Percentiles rank a stretch among this genome's conserved stretches.
phyloP scores from a whole-genome alignment of 2,329 filamentous ascomycete genomes.

The Aquanectria penicillioides region DNA sequence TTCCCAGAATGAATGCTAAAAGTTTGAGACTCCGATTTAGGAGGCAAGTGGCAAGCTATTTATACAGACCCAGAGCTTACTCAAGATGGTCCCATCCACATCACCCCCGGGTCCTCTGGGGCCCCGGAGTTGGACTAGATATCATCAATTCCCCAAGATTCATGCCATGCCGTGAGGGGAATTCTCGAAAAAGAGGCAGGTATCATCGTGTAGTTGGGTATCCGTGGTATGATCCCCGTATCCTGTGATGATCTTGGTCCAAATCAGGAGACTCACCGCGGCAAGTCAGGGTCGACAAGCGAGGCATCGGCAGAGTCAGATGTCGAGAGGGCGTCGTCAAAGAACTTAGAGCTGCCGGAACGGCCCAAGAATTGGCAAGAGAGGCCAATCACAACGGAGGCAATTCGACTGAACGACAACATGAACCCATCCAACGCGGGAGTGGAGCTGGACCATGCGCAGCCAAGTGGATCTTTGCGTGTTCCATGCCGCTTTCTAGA shows the following conservation, averaged over 20 bases:
- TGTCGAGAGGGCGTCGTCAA: neutral
- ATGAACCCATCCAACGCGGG: constrained; percentile 20
- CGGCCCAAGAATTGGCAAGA: neutral
- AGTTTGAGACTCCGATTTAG: constrained; percentile 11
- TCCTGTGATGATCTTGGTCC: neutral
- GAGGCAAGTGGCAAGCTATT: constrained; percentile 15
- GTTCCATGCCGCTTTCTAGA: constrained; percentile 22
- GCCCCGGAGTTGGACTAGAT: constrained; percentile 18
- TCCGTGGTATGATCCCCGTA: neutral
- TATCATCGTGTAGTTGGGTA: neutral
- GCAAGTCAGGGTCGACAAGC: neutral
- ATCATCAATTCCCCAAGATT: constrained; percentile 7
- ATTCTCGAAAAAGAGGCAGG: neutral
- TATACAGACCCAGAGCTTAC: constrained; percentile 1
- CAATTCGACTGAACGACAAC: constrained; percentile 8
- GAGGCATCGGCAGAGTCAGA: neutral
- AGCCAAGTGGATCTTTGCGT: constrained; percentile 10
- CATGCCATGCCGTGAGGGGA: neutral
- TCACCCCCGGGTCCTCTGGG: constrained; percentile 10
- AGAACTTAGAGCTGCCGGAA: constrained; percentile 8
- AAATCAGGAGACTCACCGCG: neutral
- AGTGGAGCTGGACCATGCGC: neutral
- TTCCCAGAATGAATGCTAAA: neutral
- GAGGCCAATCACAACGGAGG: constrained; percentile 14
- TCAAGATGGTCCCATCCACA: constrained; percentile 1